Base-by-base conservation (phyloP, 306 rosid species). In the Lathyrus sativus region DNA sequence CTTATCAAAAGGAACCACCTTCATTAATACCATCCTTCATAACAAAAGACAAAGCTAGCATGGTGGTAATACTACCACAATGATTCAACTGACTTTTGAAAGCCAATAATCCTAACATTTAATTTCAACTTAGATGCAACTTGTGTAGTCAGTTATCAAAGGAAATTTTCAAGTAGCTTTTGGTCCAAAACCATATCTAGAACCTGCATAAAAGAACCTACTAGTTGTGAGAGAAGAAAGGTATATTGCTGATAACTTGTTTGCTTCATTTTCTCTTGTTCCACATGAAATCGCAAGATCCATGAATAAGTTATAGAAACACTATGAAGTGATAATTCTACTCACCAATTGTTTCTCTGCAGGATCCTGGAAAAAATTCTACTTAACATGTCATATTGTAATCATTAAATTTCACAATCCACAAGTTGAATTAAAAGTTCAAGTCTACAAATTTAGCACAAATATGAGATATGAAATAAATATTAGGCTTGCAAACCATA, bases 401-500 rank as follows among this genome's bases (percentile, higher is more conserved):
- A 12, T 6, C 62, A 56, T 28, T 12, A 56, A 28, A 56, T 28
- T 56, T 56, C 18, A 56, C 38, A 26, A 56, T 56, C 62, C 62
- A 13, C 59, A 10, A 3, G n/a, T 53, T 22, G 14, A 53, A 22
- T 53, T 53, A 19, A 53, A 53, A 56, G 62, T 56, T 28, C 62
- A 56, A 7, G 18, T 26, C 62, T 56, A 26, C 38, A 12, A 56
- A 28, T 58, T 58, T 58, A 33, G 24, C 43, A 58, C 42, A 63
- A 29, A 48, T 22, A 15, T 11, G 14, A 71, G 42, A 17, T 51
- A 38, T 22, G 18, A 22, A 37, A 54, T 9, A 58, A 17, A 22
- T 45, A 72, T 62, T 63, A 18, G 11, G 46, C 48, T 63, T 28
- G 26, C 70, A 49, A 4, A 42, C 65, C 62, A 9, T 8, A 6